These are phyloP conservation scores for Hyphopichia wangnamkhiaoensis DNA, from an alignment of 1,139 yeast species.

Conservation along the genomic window DNA sequence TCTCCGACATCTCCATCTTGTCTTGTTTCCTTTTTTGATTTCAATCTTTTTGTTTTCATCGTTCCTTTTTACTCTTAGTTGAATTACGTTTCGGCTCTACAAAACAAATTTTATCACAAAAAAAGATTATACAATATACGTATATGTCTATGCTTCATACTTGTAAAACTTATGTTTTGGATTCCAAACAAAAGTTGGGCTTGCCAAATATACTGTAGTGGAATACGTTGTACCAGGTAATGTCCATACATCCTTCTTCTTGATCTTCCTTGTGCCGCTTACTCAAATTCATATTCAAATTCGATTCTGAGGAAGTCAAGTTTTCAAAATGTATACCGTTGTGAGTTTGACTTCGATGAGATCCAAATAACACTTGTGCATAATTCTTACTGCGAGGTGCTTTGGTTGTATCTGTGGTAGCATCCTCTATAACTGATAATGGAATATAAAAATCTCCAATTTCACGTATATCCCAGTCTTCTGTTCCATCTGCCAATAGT, in stretches of 20 bases:
- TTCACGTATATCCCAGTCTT: conserved; percentile 2
- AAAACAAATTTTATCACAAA: no score
- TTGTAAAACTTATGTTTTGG: no score
- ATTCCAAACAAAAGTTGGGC: conserved; percentile 40
- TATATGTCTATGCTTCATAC: no score
- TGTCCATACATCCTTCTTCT: conserved; percentile 38
- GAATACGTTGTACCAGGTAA: conserved; percentile 52
- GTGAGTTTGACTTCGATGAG: neutral
- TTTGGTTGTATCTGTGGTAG: conserved; percentile 1
- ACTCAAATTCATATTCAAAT: neutral
- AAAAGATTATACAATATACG: no score
- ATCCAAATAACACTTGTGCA: conserved; percentile 20
- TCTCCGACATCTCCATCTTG: no score
- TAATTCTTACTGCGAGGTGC: conserved; percentile 27
- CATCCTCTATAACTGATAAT: conserved; percentile 20
- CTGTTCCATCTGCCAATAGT: no score
- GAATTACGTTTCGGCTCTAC: no score
- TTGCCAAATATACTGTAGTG: conserved; percentile 51
- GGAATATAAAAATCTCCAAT: conserved; percentile 14
- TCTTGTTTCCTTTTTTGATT: no score
- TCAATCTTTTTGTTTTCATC: no score
- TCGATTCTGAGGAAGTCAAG: neutral
- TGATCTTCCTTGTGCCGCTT: conserved; percentile 11
- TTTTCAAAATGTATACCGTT: no score
- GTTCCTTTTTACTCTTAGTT: no score